Percentiles rank a stretch among this genome's conserved stretches.
Conservation (phyloP, 2,329 filamentous ascomycete genomes). For the Colletotrichum tropicale region DNA sequence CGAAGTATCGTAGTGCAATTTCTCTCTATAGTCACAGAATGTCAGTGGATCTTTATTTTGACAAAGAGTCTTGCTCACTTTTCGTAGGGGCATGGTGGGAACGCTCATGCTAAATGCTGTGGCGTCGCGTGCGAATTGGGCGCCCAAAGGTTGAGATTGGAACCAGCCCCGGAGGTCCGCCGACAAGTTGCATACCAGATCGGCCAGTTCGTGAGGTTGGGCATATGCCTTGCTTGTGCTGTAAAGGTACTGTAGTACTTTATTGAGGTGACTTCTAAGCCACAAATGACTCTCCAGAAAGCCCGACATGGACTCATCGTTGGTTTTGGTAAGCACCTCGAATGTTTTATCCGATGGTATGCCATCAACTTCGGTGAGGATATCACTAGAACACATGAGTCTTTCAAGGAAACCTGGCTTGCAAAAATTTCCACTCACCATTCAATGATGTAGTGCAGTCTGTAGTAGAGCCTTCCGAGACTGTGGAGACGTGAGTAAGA, state of each 20-base stretch:
- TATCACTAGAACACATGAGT: not conserved
- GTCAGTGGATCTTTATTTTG: not conserved
- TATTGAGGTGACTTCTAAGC: not conserved
- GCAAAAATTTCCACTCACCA: not conserved
- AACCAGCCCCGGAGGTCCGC: not conserved
- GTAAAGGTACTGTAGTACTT: not conserved
- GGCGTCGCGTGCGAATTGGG: not conserved
- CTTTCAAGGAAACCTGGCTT: not conserved
- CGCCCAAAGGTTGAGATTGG: not conserved
- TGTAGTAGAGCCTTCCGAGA: not conserved
- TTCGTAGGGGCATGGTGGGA: not conserved
- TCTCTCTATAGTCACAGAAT: not conserved
- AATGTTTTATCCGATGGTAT: not conserved
- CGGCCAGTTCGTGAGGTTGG: slow-evolving; percentile 4
- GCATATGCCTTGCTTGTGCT: slow-evolving; percentile 1
- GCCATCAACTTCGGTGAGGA: not conserved
- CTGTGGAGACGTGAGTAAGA: not conserved
- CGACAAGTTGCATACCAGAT: not conserved
- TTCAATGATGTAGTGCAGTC: not conserved
- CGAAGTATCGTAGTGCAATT: slow-evolving; percentile 9
- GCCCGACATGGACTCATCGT: not conserved
- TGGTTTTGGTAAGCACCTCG: not conserved
- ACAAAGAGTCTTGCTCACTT: not conserved
- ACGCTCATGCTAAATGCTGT: not conserved
- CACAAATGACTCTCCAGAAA: not conserved